Evolutionary conservation across 2,329 filamentous ascomycete species (phyloP).

Genomic region (Pseudogymnoascus destructans): DNA sequence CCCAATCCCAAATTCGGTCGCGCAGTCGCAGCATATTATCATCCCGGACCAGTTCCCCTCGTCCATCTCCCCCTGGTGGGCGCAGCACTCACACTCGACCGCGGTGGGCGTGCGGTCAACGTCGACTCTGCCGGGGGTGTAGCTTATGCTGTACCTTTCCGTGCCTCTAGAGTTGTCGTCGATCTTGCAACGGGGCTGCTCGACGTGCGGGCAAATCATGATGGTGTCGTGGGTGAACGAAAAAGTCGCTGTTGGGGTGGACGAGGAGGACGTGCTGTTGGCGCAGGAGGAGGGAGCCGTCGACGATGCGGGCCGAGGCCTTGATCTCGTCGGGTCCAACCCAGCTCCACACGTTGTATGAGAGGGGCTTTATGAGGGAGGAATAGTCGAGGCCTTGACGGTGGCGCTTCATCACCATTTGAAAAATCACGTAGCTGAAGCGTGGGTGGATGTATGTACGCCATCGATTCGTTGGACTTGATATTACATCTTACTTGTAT

Average conservation of each 20-base stretch:
- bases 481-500: background rate
- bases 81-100: background rate
- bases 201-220: background rate
- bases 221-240: accelerated
- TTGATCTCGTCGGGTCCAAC: conserved; percentile 46
- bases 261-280: background rate
- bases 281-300: background rate
- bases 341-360: conserved; percentile 33
- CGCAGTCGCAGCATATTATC: background rate
- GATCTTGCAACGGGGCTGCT: background rate
- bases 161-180: background rate
- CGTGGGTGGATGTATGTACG: conserved; percentile 12
- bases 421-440: conserved; percentile 13
- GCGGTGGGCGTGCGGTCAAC: background rate
- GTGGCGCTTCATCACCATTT: conserved; percentile 15
- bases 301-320: conserved; percentile 32
- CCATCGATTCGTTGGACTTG: background rate
- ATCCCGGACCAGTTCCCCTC: background rate
- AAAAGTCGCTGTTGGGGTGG: background rate
- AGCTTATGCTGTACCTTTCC: background rate
- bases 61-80: background rate
- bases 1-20: background rate
- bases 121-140: background rate
- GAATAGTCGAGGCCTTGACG: conserved; percentile 10
- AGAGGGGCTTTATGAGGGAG: conserved; percentile 10